These are phyloP conservation scores for Hippophae gyantsensis DNA, from an alignment of 306 rosid genomes.

Conservation along the genomic window DNA sequence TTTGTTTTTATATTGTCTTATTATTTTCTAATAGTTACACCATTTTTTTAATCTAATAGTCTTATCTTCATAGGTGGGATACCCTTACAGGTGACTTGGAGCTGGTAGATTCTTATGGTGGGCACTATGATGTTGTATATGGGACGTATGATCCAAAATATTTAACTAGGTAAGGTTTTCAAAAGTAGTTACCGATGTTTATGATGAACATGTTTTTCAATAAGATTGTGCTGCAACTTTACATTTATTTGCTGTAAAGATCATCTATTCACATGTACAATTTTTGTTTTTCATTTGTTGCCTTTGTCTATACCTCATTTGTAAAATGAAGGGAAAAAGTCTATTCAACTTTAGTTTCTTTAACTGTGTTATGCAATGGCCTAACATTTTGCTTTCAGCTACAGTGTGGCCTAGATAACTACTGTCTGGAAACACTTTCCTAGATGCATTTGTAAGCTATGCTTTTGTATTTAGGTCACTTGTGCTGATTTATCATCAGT, in stretches of 20 bases:
- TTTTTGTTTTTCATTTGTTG: neutral
- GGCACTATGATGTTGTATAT: conserved; percentile 77
- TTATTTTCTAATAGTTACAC: no score
- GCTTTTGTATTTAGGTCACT: no score
- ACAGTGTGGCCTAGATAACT: no score
- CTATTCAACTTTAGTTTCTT: no score
- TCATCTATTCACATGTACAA: neutral
- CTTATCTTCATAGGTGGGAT: conserved; percentile 73
- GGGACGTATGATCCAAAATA: conserved; percentile 82
- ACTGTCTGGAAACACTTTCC: no score
- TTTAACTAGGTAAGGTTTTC: conserved; percentile 58
- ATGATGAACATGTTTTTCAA: neutral
- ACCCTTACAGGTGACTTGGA: conserved; percentile 88
- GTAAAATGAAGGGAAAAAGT: no score
- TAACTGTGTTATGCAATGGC: no score
- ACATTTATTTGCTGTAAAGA: neutral
- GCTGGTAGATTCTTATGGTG: conserved; percentile 61
- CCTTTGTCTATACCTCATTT: no score
- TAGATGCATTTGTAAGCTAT: no score
- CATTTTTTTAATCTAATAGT: conserved; percentile 5
- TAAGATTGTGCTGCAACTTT: conserved; percentile 1
- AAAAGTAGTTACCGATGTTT: conserved; percentile 1
- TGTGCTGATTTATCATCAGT: no score
- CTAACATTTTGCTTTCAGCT: no score
- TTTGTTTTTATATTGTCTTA: no score